These are phyloP conservation scores for Cucumis cinereus DNA, from an alignment of 306 rosid species.

Conservation along the genomic window DNA sequence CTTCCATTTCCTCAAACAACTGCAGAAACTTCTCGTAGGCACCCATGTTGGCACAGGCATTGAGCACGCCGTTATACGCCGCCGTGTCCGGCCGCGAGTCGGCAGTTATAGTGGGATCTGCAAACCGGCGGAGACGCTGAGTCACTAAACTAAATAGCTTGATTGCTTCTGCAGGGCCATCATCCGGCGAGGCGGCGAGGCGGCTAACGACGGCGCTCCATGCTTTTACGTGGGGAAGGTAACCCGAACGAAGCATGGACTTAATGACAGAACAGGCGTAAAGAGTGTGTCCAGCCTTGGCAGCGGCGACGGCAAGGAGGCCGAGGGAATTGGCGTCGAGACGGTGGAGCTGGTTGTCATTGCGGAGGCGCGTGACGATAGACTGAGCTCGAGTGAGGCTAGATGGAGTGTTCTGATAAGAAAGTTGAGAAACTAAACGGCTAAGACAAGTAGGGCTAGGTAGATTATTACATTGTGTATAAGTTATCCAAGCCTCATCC, in stretches of 20 bases:
- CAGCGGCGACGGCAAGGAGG: slow-evolving; percentile 70
- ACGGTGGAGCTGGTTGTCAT: slow-evolving; percentile 77
- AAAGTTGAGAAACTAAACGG: slow-evolving; percentile 64
- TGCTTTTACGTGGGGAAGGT: slow-evolving; percentile 89
- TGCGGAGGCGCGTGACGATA: slow-evolving; percentile 85
- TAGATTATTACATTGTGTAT: slow-evolving; percentile 36
- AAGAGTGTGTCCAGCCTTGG: slow-evolving; percentile 55
- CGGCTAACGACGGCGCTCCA: slow-evolving; percentile 89
- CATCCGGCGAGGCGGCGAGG: slow-evolving; percentile 41
- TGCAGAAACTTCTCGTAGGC: slow-evolving; percentile 48
- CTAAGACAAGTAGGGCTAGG: slow-evolving; percentile 80
- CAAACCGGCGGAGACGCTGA: slow-evolving; percentile 39
- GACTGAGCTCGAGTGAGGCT: slow-evolving; percentile 83
- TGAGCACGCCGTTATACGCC: slow-evolving; percentile 73
- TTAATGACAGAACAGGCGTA: slow-evolving; percentile 72
- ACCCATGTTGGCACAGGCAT: slow-evolving; percentile 76
- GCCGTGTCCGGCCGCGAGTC: slow-evolving; percentile 76
- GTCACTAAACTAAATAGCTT: slow-evolving; percentile 39
- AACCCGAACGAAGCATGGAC: slow-evolving; percentile 98
- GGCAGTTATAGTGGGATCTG: slow-evolving; percentile 27
- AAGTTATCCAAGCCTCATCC: slow-evolving; percentile 70
- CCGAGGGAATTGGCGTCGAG: slow-evolving; percentile 87
- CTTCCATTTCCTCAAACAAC: slow-evolving; percentile 81
- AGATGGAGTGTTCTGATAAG: slow-evolving; percentile 38
- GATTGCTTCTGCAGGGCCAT: slow-evolving; percentile 59